phyloP scores from a whole-genome alignment of 352 stramenopile genomes.

The Globisporangium megalacanthum region DNA sequence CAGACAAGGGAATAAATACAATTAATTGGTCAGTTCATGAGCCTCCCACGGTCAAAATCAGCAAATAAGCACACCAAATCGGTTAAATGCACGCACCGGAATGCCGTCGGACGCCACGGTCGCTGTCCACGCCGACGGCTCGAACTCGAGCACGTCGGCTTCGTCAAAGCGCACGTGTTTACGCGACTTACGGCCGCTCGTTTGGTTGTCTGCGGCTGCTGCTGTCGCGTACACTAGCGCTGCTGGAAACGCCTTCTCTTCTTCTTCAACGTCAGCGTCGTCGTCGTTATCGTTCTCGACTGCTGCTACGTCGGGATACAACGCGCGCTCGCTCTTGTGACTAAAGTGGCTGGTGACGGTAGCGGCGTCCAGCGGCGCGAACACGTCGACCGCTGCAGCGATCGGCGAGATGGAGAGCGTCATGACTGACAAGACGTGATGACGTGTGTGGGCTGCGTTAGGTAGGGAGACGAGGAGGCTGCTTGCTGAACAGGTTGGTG shows the following conservation, averaged over 20 bases:
- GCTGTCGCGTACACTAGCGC: neutral
- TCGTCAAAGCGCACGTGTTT: slow-evolving; percentile 55
- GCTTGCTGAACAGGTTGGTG: too few relatives aligned
- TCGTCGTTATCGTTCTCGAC: neutral
- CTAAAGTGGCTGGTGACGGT: neutral
- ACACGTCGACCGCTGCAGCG: neutral
- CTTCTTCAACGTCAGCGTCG: neutral
- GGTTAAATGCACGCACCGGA: slow-evolving; percentile 29
- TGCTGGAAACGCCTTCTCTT: neutral
- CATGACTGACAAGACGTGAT: neutral
- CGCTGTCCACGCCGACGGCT: slow-evolving; percentile 77
- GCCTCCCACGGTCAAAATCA: neutral
- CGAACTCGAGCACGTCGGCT: slow-evolving; percentile 74
- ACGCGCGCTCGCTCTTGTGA: too few relatives aligned
- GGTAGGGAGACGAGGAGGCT: too few relatives aligned
- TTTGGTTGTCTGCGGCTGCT: neutral
- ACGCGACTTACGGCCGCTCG: neutral
- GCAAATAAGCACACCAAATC: neutral
- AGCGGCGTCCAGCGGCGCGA: neutral
- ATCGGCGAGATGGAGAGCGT: slow-evolving; percentile 4
- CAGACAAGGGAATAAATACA: too few relatives aligned
- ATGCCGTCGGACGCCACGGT: slow-evolving; percentile 73
- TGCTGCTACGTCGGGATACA: neutral
- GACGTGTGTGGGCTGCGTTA: neutral
- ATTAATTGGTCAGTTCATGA: neutral